Evolutionary conservation across 2,329 filamentous ascomycete species (phyloP).

Genomic region (Diplodia sapinea): DNA sequence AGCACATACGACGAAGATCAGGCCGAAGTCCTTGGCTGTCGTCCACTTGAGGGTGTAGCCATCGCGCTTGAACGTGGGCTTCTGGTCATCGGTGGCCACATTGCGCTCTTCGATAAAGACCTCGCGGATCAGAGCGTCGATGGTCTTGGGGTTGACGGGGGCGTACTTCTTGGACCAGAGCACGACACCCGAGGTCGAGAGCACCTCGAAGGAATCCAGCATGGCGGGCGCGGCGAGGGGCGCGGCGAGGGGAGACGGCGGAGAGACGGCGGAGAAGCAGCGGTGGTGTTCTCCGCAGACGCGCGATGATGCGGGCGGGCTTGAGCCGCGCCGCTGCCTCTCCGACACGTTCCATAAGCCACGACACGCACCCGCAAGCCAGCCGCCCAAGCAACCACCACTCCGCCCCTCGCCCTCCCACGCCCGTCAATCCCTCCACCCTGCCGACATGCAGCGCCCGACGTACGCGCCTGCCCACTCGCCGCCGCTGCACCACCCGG

Average conservation of each 20-base stretch:
- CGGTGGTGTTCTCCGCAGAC: conserved; percentile 27
- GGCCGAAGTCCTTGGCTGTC: conserved; percentile 84
- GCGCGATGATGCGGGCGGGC: conserved; percentile 27
- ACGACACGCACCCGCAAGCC: conserved; percentile 13
- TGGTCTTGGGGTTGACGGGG: conserved; percentile 76
- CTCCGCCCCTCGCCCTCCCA: conserved; percentile 1
- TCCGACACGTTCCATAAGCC: conserved; percentile 10
- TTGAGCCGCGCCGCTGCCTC: conserved; percentile 13
- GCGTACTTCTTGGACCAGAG: conserved; percentile 92
- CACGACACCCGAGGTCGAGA: conserved; percentile 95
- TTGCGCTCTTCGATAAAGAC: conserved; percentile 96
- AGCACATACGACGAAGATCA: conserved; percentile 88
- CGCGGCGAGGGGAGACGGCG: conserved; percentile 13
- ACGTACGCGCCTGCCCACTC: conserved; percentile 78
- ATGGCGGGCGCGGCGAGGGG: conserved; percentile 57
- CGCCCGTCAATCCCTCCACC: background rate
- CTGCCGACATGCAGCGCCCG: conserved; percentile 77
- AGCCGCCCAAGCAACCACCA: conserved; percentile 4
- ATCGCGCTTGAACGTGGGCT: conserved; percentile 83
- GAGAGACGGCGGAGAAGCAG: conserved; percentile 22
- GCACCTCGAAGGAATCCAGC: conserved; percentile 95
- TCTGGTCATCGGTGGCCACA: conserved; percentile 65
- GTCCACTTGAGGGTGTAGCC: conserved; percentile 97
- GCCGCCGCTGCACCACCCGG: conserved; percentile 75
- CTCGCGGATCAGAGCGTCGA: conserved; percentile 95